phyloP scores from a whole-genome alignment of 257 asterid species.

The Ligustrum vulgare region DNA sequence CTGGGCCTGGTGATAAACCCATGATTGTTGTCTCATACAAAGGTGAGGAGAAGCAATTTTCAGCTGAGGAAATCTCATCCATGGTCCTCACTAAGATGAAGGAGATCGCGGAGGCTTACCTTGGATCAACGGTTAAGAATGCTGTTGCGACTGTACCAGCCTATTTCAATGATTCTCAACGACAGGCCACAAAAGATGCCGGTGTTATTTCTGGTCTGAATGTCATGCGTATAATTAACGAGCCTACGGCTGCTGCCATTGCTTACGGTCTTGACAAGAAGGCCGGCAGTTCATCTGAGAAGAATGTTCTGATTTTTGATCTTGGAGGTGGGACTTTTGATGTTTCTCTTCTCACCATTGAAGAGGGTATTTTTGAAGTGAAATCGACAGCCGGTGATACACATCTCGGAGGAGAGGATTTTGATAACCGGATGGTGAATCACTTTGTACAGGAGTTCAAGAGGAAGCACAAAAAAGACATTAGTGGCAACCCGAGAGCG shows the following conservation, averaged over 20 bases:
- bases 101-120: not conserved
- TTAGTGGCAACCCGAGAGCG: not conserved
- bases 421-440: not conserved
- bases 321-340: not conserved
- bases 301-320: not conserved
- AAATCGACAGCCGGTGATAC: not conserved
- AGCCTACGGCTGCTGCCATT: not conserved
- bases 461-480: not conserved
- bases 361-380: not conserved
- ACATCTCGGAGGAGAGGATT: not conserved
- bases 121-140: not conserved
- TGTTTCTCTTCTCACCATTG: not conserved
- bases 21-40: not conserved
- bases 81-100: conserved; percentile 2
- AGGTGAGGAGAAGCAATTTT: not conserved
- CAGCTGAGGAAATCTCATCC: not conserved
- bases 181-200: not conserved
- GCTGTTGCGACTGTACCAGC: not conserved
- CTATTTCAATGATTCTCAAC: not conserved
- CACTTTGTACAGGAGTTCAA: not conserved
- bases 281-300: not conserved
- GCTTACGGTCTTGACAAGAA: conserved; percentile 1
- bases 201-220: not conserved
- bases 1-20: not conserved
- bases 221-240: not conserved